Evolutionary conservation across 257 asterid species (phyloP).

Genomic region (Rehmannia glutinosa): DNA sequence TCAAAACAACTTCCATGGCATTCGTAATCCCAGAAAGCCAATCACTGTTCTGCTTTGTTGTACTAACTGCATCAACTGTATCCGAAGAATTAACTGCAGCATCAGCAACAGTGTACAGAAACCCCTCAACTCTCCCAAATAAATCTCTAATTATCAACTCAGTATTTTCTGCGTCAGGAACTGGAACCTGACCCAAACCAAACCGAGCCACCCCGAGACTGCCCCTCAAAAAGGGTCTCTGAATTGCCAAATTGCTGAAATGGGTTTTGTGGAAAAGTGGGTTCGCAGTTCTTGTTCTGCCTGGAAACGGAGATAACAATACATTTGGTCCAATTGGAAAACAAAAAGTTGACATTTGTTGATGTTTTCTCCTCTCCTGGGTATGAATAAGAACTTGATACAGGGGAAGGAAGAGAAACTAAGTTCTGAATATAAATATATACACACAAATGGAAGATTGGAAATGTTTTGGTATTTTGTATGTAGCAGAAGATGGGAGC

Average conservation of each 20-base stretch:
- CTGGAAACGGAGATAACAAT: slow-evolving; percentile 44
- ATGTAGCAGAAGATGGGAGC: no score
- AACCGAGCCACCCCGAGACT: slow-evolving; percentile 57
- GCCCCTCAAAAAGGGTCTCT: slow-evolving; percentile 46
- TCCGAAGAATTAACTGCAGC: slow-evolving; percentile 70
- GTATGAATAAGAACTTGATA: no score
- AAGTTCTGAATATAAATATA: no score
- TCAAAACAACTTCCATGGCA: slow-evolving; percentile 86
- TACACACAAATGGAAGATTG: no score
- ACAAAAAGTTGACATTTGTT: slow-evolving; percentile 49
- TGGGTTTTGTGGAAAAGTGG: slow-evolving; percentile 40
- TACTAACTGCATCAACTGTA: slow-evolving; percentile 39
- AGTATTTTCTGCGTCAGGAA: slow-evolving; percentile 61
- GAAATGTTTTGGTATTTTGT: no score
- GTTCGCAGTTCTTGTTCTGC: slow-evolving; percentile 35
- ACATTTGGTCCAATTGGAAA: slow-evolving; percentile 47
- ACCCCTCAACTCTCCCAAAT: slow-evolving; percentile 72
- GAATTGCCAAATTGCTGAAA: slow-evolving; percentile 33
- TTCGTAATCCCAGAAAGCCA: slow-evolving; percentile 97
- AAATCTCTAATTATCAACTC: slow-evolving; percentile 50
- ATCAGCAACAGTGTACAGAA: slow-evolving; percentile 84
- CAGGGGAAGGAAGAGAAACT: no score
- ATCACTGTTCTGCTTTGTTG: slow-evolving; percentile 64
- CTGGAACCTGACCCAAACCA: slow-evolving; percentile 76
- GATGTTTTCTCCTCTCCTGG: not conserved